Evolutionary conservation across 805 yeast genomes (phyloP).

Genomic region (Candida chauliodis): DNA sequence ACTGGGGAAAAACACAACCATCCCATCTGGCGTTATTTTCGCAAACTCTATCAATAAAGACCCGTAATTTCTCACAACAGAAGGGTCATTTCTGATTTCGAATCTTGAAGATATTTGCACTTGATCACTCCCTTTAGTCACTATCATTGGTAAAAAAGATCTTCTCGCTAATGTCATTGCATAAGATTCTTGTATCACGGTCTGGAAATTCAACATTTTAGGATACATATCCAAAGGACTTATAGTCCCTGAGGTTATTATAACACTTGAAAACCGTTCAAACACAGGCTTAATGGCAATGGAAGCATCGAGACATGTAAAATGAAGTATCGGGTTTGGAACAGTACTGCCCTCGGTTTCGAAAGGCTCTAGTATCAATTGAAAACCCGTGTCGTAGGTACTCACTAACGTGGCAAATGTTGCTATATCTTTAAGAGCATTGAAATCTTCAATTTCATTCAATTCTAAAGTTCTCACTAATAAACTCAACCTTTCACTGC

Average conservation of each 20-base stretch:
- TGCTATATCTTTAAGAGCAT: conserved; percentile 91
- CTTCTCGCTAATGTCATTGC: conserved; percentile 92
- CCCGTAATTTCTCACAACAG: conserved; percentile 96
- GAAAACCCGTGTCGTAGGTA: conserved; percentile 91
- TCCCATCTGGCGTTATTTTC: conserved; percentile 95
- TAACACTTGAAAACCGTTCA: conserved; percentile 86
- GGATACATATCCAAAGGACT: conserved; percentile 99
- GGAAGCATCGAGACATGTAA: conserved; percentile 95
- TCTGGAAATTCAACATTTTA: conserved; percentile 88
- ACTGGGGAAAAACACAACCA: conserved; percentile 96
- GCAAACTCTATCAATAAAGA: conserved; percentile 87
- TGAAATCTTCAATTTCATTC: conserved; percentile 83
- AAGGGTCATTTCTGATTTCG: conserved; percentile 95
- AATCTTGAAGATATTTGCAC: conserved; percentile 95
- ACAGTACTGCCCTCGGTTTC: conserved; percentile 92
- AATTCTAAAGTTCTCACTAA: conserved; percentile 87
- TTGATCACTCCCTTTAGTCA: conserved; percentile 97
- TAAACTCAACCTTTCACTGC: conserved; percentile 86
- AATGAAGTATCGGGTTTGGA: conserved; percentile 91
- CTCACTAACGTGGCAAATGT: conserved; percentile 95
- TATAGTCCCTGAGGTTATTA: conserved; percentile 96
- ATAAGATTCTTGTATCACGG: conserved; percentile 91
- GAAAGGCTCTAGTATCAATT: conserved; percentile 88
- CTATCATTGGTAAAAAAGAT: conserved; percentile 91
- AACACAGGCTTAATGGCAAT: conserved; percentile 97